Evolutionary conservation across 257 asterid genomes (phyloP), one percentile per base, ranked within the genome.

Genomic region (Salvia rosmarinus): DNA sequence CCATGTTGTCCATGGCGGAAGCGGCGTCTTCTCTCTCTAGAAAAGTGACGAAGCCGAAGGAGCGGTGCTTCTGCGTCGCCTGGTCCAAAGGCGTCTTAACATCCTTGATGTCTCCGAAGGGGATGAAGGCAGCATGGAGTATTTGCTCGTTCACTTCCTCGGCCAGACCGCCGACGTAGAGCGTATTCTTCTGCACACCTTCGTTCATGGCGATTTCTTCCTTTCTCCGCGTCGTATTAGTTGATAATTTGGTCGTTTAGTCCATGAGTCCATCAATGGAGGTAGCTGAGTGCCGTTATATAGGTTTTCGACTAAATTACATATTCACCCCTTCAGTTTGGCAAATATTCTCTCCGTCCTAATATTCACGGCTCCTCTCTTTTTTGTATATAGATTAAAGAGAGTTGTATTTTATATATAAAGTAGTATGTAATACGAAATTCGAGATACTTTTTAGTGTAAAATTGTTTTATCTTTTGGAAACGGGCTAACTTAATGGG

Each of bases 1-100:
- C 98, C 97, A 93, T 88, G 66, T 93, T 93, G 63, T 90, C 98
- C 98, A 90, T 93, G 81, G 98, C 98, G 77, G 98, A 86, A 52
- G 91, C 76, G 50, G 97, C 97, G 75, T 93, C 98, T 32, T 90
- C 97, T 19, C 98, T 77, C 62, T 93, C 98, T 1, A 93, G 93
- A 51, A 93, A 90, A 4, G 98, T 93, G 35, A 93, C 97, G 87
- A 93, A 93, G 30, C 97, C 98, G 67, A 93, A 93, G 21, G 96
- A 90, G 35, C 98, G 94, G 82, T 93, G 98, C 87, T 93, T 93
- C 83, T 93, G 95, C 0, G 96, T 90, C 12, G 98, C 98, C 77
- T 83, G 95, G 78, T 93, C 98, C 67, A 93, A 55, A 8, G 98
- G 98, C 61, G 98, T 93, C 81, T 93, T 90, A 65, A 93, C 97